Percentiles rank a stretch among this genome's conserved stretches.
Conservation (phyloP, 2,329 filamentous ascomycete species). For the Fusarium nodosum region DNA sequence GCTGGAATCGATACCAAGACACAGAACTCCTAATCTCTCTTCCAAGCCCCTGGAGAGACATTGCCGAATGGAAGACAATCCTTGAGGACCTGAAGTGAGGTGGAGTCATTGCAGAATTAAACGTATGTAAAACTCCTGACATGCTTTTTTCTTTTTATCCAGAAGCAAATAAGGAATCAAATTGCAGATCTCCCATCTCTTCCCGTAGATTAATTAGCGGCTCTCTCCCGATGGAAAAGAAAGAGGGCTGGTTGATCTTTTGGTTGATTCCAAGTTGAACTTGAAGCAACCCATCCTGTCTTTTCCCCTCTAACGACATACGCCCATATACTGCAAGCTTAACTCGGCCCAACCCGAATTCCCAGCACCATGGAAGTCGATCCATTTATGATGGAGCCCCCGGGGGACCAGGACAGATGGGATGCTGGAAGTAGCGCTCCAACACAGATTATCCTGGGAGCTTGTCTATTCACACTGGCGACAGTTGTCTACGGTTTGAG, state of each 20-base stretch:
- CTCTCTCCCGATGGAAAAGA: background rate
- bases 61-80: constrained; percentile 1
- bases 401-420: constrained; percentile 36
- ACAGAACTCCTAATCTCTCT: background rate
- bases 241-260: background rate
- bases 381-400: constrained; percentile 44
- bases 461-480: constrained; percentile 33
- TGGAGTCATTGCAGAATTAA: constrained; percentile 14
- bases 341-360: background rate
- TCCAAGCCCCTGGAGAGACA: background rate
- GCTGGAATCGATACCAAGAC: no score
- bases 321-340: background rate
- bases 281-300: background rate
- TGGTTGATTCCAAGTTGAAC: background rate
- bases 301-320: background rate
- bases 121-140: constrained; percentile 16
- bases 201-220: background rate
- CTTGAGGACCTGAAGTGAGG: constrained; percentile 15
- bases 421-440: constrained; percentile 28
- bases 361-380: constrained; percentile 15
- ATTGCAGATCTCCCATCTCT: constrained; percentile 27
- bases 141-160: background rate
- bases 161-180: constrained; percentile 10
- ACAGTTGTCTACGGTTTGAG: constrained; percentile 34
- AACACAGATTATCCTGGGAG: constrained; percentile 32